Percentiles rank a stretch among this genome's conserved stretches.
Conservation (phyloP, 768 basidiomycete genomes). For the Mrakia hoshinonis region DNA sequence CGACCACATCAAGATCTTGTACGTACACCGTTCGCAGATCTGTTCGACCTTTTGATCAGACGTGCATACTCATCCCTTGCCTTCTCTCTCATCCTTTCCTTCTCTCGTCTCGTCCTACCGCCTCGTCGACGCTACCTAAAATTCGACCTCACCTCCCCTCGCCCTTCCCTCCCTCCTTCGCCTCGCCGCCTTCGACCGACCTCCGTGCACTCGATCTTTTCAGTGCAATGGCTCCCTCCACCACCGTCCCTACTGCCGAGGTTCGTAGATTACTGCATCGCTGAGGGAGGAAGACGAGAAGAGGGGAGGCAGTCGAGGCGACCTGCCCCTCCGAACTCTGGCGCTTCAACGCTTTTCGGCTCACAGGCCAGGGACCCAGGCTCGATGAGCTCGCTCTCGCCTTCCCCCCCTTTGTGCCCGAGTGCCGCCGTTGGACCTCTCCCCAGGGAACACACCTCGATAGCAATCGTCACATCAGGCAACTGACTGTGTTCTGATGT, state of each 20-base stretch:
- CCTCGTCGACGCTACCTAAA: background rate
- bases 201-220: background rate
- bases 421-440: too few relatives aligned
- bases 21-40: background rate
- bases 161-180: background rate
- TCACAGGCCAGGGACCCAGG: background rate
- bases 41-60: background rate
- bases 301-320: background rate
- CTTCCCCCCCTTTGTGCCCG: background rate
- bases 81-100: background rate
- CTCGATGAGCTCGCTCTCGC: background rate
- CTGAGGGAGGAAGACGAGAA: background rate
- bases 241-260: slow-evolving; percentile 30
- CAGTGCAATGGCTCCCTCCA: slow-evolving; percentile 28
- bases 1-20: slow-evolving; percentile 1
- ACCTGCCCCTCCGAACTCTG: background rate
- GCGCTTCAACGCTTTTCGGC: background rate
- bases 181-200: background rate
- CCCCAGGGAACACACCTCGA: too few relatives aligned
- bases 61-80: background rate
- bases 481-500: background rate
- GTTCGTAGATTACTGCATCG: slow-evolving; percentile 7
- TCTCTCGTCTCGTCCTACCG: background rate
- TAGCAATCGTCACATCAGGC: background rate
- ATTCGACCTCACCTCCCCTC: background rate